Evolutionary conservation across 1,284 basidiomycete genomes (phyloP).

Genomic region (Exsudoporus floridanus): DNA sequence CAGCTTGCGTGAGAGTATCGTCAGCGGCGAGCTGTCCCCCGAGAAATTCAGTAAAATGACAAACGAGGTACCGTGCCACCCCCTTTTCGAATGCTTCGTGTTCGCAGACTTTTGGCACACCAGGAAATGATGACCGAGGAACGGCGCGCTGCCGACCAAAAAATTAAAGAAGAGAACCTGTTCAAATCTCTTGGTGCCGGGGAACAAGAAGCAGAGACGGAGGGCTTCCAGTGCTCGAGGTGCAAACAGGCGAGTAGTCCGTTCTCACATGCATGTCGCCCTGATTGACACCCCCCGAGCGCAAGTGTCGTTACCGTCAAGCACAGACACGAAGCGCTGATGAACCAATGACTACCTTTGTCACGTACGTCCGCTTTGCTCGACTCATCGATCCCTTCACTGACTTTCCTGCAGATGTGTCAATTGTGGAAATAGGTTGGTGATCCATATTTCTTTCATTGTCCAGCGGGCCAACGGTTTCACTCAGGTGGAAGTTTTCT

Average conservation of each 20-base stretch:
- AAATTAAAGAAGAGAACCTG: slow-evolving; percentile 85
- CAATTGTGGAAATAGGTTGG: slow-evolving; percentile 58
- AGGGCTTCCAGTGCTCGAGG: slow-evolving; percentile 94
- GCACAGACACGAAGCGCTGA: slow-evolving; percentile 94
- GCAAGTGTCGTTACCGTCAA: slow-evolving; percentile 91
- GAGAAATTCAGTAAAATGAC: slow-evolving; percentile 79
- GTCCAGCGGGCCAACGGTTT: slow-evolving; percentile 6
- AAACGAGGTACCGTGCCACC: slow-evolving; percentile 58
- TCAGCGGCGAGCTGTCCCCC: slow-evolving; percentile 75
- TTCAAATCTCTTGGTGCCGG: slow-evolving; percentile 91
- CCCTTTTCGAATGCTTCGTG: neutral
- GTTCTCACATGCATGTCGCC: neutral
- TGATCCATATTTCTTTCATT: slow-evolving; percentile 5
- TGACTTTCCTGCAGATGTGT: slow-evolving; percentile 43
- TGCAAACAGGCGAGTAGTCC: slow-evolving; percentile 72
- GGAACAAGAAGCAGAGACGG: slow-evolving; percentile 91
- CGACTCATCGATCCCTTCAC: neutral
- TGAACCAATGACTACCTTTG: slow-evolving; percentile 91
- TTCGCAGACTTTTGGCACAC: neutral
- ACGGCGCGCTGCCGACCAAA: slow-evolving; percentile 77
- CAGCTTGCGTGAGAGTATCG: slow-evolving; percentile 78
- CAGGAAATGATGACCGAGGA: slow-evolving; percentile 97
- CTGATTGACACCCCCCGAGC: slow-evolving; percentile 40
- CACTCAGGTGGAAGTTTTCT: slow-evolving; percentile 65
- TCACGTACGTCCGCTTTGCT: slow-evolving; percentile 47